These are phyloP conservation scores for Leptodermis oblonga DNA, from an alignment of 257 asterid genomes.

Conservation along the genomic window DNA sequence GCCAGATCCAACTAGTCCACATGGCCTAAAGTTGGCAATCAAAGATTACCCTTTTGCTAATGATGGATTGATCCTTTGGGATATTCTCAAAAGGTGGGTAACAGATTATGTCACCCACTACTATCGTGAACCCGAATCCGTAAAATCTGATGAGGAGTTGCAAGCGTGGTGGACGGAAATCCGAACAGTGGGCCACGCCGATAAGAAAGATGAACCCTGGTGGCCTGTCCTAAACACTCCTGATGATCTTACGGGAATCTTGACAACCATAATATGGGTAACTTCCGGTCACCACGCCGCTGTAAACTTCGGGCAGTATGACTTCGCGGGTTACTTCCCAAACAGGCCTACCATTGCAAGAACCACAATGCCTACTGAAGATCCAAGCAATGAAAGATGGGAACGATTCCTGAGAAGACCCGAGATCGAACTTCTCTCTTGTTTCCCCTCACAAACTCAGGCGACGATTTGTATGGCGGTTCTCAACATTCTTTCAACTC, in stretches of 20 bases:
- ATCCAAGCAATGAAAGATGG: conserved; percentile 38
- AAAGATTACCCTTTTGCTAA: conserved; percentile 79
- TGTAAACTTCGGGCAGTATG: conserved; percentile 60
- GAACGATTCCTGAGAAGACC: conserved; percentile 46
- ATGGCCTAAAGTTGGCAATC: conserved; percentile 62
- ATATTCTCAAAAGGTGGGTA: conserved; percentile 61
- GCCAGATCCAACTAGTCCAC: conserved; percentile 59
- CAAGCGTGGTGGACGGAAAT: conserved; percentile 83
- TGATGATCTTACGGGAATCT: conserved; percentile 38
- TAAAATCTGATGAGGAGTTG: conserved; percentile 57
- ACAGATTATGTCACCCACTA: conserved; percentile 50
- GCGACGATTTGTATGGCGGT: conserved; percentile 53
- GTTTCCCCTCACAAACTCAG: conserved; percentile 67
- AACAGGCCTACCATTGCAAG: conserved; percentile 69
- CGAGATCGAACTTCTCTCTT: conserved; percentile 41
- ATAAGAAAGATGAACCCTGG: conserved; percentile 71
- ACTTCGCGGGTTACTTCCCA: conserved; percentile 42
- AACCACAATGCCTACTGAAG: conserved; percentile 53
- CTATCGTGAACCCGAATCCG: conserved; percentile 34
- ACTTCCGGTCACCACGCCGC: conserved; percentile 83
- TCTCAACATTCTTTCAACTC: conserved; percentile 59
- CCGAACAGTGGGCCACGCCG: conserved; percentile 58
- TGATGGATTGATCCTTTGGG: conserved; percentile 78
- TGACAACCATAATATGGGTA: conserved; percentile 69
- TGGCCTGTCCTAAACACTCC: conserved; percentile 63